phyloP scores from a whole-genome alignment of 106 monocot genomes.

The Dendrobium officinale region DNA sequence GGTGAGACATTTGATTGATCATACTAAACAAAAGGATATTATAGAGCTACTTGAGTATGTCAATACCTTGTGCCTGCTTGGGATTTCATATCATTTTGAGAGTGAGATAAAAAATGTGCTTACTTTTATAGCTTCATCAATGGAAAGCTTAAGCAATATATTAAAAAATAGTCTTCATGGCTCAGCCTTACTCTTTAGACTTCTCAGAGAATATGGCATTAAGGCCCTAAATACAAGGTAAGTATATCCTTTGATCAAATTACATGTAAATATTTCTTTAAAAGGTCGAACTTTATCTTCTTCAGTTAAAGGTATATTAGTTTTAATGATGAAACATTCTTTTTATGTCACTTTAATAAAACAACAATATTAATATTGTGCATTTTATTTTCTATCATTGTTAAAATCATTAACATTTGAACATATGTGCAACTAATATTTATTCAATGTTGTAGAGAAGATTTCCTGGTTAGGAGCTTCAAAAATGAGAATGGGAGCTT shows the following conservation, averaged over 20 bases:
- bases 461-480: conserved; percentile 10
- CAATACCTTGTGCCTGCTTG: conserved; percentile 17
- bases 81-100: conserved; percentile 22
- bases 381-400: neutral
- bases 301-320: no score
- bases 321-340: no score
- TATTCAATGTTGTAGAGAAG: neutral
- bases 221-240: neutral
- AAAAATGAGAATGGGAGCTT: conserved; percentile 14
- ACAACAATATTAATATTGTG: no score
- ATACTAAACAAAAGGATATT: neutral
- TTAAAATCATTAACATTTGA: no score
- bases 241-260: neutral
- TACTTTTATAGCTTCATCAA: neutral
- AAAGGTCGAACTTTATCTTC: no score
- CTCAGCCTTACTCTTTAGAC: conserved; percentile 17
- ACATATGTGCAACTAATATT: neutral
- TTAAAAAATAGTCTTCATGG: conserved; percentile 6
- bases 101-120: conserved; percentile 20
- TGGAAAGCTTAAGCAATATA: neutral
- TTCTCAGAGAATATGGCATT: conserved; percentile 17
- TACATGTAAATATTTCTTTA: no score
- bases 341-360: no score
- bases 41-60: conserved; percentile 11
- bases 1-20: neutral